Base-by-base conservation (phyloP, 148 eudicot species). In the Vaccinium vitisidaea region DNA sequence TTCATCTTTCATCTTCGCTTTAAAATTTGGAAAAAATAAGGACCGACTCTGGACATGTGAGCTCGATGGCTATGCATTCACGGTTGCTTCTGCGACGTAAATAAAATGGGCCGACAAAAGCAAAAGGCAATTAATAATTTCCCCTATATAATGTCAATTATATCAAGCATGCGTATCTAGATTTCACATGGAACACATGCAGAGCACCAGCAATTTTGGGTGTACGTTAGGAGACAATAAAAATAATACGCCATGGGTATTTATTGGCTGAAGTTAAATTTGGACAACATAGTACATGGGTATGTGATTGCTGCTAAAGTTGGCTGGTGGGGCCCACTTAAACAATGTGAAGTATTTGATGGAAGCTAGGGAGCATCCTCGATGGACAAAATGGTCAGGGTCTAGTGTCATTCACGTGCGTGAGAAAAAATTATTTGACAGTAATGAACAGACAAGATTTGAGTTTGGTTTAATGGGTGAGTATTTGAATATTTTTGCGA, bases 401-500 rank as follows among this genome's bases (percentile, higher is more conserved):
- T 36, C 48, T 19, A 16, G 13, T 13, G 25, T 32, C 13, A 25
- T 2, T 1, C 48, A 73, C 11, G 39, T 73, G 19, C 49, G 49
- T n/a, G n/a, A 75, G 15, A 8, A 46, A 9, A 75, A 50, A 52
- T 78, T n/a, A 78, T 78, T 52, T 32, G 55, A 52, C 80, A 78
- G 52, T 52, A 78, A 78, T 78, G 58, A 78, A 73, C 76, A 73
- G 36, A 73, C 39, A 63, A 63, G 4, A 21, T 18, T 59, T 43
- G 46, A 43, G 46, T 43, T 3, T 43, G 46, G 46, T 56, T 56
- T 58, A 16, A 56, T 18, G 63, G 63, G 23, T 58, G 6, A 58
- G 7, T 58, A 58, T 8, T 18, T 58, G n/a, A 56, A 56, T 5
- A 16, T 58, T 18, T 58, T 18, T 21, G 63, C 63, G n/a, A 18